phyloP scores from a whole-genome alignment of 2,329 filamentous ascomycete genomes.

The Blastomyces parvus region DNA sequence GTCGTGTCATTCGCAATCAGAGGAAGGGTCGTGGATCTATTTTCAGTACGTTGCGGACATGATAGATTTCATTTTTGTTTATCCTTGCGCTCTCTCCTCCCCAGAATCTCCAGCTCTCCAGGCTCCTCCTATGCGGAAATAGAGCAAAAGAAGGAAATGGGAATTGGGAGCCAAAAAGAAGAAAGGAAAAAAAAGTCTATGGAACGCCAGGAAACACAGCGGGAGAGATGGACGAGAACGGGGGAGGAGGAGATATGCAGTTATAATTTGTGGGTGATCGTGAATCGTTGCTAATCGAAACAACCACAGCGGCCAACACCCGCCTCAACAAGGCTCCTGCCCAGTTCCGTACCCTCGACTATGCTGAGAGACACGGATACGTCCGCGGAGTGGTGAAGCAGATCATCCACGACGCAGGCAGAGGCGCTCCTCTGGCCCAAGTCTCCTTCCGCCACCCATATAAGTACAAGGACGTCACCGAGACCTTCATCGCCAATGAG shows the following conservation, averaged over 20 bases:
- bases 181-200: neutral
- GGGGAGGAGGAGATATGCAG: slow-evolving; percentile 13
- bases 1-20: slow-evolving; percentile 69
- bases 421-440: slow-evolving; percentile 94
- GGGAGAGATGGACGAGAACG: slow-evolving; percentile 4
- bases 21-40: slow-evolving; percentile 68
- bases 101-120: neutral
- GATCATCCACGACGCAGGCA: slow-evolving; percentile 97
- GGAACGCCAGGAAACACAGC: neutral
- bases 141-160: slow-evolving; percentile 9
- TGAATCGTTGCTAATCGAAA: slow-evolving; percentile 1
- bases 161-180: neutral
- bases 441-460: slow-evolving; percentile 97
- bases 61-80: slow-evolving; percentile 18
- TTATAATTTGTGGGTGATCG: slow-evolving; percentile 1
- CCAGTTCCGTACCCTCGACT: slow-evolving; percentile 96
- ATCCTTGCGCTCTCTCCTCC: slow-evolving; percentile 8
- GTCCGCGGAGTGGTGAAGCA: slow-evolving; percentile 95
- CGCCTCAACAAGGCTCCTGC: slow-evolving; percentile 90
- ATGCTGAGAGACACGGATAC: slow-evolving; percentile 94
- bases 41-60: slow-evolving; percentile 54
- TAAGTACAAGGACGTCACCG: slow-evolving; percentile 92
- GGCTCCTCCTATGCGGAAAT: neutral
- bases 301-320: slow-evolving; percentile 59
- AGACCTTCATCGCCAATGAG: slow-evolving; percentile 99